Percentiles rank a stretch among this genome's conserved stretches.
Evolutionary conservation across 768 basidiomycete genomes (phyloP).

Genomic region (Austroboletus eburneus): DNA sequence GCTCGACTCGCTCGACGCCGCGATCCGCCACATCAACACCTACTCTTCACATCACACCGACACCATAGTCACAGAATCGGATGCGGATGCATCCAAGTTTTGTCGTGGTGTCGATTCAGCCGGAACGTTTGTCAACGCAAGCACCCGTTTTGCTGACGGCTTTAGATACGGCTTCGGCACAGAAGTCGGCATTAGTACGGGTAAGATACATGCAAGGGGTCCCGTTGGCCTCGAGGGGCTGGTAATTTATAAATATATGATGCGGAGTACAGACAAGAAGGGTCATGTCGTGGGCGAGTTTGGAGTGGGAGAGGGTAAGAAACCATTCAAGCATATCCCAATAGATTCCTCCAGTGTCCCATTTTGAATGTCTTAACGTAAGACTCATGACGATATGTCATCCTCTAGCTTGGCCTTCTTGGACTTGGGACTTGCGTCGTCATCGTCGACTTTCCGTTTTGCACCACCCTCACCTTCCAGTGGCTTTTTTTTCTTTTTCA

Average conservation of each 20-base stretch:
- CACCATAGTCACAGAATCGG: conserved; percentile 79
- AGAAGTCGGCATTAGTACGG: conserved; percentile 96
- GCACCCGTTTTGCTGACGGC: conserved; percentile 94
- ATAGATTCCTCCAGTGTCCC: conserved; percentile 20
- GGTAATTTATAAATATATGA: conserved; percentile 94
- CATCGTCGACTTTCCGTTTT: conserved; percentile 74
- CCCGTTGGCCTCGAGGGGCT: conserved; percentile 93
- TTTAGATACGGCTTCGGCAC: conserved; percentile 97
- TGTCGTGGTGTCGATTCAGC: conserved; percentile 88
- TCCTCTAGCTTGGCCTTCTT: conserved; percentile 67
- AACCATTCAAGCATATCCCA: conserved; percentile 62
- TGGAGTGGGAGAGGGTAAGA: conserved; percentile 65
- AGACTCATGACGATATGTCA: conserved; percentile 19
- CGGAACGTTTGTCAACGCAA: conserved; percentile 91
- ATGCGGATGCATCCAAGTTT: conserved; percentile 63
- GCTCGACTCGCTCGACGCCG: conserved; percentile 65
- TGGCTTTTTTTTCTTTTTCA: conserved; percentile 77
- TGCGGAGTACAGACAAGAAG: conserved; percentile 64
- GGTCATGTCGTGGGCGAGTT: conserved; percentile 91
- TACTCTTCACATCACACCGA: conserved; percentile 97
- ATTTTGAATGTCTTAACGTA: conserved; percentile 16
- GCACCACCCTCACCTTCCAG: conserved; percentile 34
- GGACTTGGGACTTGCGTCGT: conserved; percentile 40
- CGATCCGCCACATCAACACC: conserved; percentile 85
- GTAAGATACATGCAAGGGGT: conserved; percentile 92